phyloP scores from a whole-genome alignment of 768 basidiomycete species.

The Suillus ampliporus region DNA sequence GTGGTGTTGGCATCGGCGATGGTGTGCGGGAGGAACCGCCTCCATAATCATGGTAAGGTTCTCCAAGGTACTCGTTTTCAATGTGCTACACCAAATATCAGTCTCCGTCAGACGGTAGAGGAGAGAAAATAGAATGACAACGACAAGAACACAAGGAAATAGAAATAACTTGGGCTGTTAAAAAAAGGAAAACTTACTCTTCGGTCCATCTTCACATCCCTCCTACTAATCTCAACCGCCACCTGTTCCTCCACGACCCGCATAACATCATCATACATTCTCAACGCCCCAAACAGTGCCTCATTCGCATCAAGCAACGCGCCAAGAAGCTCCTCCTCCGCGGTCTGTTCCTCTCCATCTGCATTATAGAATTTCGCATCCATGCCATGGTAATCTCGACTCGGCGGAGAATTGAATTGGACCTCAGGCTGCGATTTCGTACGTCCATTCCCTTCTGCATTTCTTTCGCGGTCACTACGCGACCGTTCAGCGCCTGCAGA shows the following conservation, averaged over 20 bases:
- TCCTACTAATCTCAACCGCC: slow-evolving; percentile 72
- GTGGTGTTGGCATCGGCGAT: slow-evolving; percentile 35
- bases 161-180: slow-evolving; percentile 31
- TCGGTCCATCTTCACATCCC: slow-evolving; percentile 68
- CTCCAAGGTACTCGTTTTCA: slow-evolving; percentile 29
- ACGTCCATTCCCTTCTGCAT: slow-evolving; percentile 20
- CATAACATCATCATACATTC: slow-evolving; percentile 79
- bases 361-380: slow-evolving; percentile 26
- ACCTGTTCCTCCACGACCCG: slow-evolving; percentile 60
- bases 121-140: slow-evolving; percentile 1
- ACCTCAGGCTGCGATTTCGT: slow-evolving; percentile 20
- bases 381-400: slow-evolving; percentile 21
- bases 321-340: slow-evolving; percentile 77
- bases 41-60: slow-evolving; percentile 23
- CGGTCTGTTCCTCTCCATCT: slow-evolving; percentile 53
- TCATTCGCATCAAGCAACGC: slow-evolving; percentile 77
- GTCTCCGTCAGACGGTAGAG: background rate
- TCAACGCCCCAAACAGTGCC: slow-evolving; percentile 68
- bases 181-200: slow-evolving; percentile 51
- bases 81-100: slow-evolving; percentile 21
- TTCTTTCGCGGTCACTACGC: slow-evolving; percentile 42
- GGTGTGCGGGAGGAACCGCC: slow-evolving; percentile 36
- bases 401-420: background rate
- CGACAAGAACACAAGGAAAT: slow-evolving; percentile 23
- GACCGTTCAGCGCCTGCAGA: slow-evolving; percentile 80